Evolutionary conservation across 1,284 basidiomycete species (phyloP).

Genomic region (Ceratobasidium sp.): DNA sequence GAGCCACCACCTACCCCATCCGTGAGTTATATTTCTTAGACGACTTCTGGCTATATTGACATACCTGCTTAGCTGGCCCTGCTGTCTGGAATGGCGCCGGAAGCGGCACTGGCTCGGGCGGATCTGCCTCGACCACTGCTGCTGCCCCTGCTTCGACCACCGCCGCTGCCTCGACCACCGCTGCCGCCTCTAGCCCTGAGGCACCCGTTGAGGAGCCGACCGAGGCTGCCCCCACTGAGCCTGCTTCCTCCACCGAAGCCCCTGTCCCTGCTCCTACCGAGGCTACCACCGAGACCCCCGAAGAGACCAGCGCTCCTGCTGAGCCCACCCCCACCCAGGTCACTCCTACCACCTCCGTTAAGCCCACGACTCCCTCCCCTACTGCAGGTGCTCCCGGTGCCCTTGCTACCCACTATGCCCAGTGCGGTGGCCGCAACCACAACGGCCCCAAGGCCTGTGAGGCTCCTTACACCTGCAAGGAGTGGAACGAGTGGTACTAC

Average conservation of each 20-base stretch:
- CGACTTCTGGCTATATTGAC: not conserved
- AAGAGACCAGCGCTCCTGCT: not conserved
- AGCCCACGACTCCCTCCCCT: not conserved
- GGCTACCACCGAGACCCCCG: conserved; percentile 14
- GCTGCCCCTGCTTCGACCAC: not conserved
- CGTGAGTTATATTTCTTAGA: not conserved
- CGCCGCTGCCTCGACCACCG: conserved; percentile 3
- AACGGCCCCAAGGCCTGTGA: conserved; percentile 18
- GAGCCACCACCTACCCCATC: conserved; percentile 42
- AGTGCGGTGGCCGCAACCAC: conserved; percentile 4
- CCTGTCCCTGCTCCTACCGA: conserved; percentile 2
- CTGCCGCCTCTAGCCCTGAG: conserved; percentile 3
- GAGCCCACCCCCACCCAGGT: not conserved
- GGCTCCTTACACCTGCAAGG: conserved; percentile 1
- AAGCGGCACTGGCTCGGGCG: not conserved
- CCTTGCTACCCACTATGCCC: not conserved
- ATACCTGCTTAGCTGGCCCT: not conserved
- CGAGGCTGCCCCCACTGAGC: conserved; percentile 16
- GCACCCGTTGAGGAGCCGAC: not conserved
- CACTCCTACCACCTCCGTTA: conserved; percentile 2
- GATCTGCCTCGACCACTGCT: conserved; percentile 1
- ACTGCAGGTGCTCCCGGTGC: not conserved
- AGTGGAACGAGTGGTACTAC: not conserved
- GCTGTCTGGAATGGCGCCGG: not conserved
- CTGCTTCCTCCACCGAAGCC: not conserved